These are phyloP conservation scores for Mrakia blollopis DNA, from an alignment of 768 basidiomycete species.

Conservation along the genomic window DNA sequence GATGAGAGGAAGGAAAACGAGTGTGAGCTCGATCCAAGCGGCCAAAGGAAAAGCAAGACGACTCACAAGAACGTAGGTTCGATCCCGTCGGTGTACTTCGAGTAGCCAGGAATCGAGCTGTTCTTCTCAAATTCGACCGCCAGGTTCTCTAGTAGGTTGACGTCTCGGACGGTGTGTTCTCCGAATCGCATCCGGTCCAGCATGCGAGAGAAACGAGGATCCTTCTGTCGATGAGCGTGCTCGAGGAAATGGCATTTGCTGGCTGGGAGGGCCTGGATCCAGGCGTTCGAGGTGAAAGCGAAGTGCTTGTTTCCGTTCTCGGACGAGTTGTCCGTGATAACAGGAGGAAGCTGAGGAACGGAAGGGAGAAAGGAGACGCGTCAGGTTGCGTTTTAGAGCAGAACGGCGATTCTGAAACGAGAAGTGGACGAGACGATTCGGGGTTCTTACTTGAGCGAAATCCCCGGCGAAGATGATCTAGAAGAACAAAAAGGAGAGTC, in stretches of 20 bases:
- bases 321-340: conserved; percentile 50
- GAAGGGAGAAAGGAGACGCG: background rate
- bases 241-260: conserved; percentile 18
- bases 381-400: background rate
- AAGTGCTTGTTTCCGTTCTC: conserved; percentile 56
- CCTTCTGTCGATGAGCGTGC: conserved; percentile 23
- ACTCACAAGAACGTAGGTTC: background rate
- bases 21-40: background rate
- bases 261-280: conserved; percentile 66
- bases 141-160: background rate
- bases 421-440: background rate
- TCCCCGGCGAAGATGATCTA: conserved; percentile 94
- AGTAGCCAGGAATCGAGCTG: background rate
- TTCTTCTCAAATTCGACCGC: background rate
- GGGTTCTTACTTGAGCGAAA: conserved; percentile 59
- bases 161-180: background rate
- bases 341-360: conserved; percentile 75
- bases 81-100: background rate
- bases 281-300: conserved; percentile 78
- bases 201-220: conserved; percentile 9
- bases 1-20: background rate
- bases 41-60: background rate
- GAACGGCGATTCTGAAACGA: background rate
- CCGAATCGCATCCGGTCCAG: conserved; percentile 26
- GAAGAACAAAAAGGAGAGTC: conserved; percentile 47